A percentile compares a stretch with the other conserved stretches of the same genome.
phyloP scores from a whole-genome alignment of 306 rosid genomes.

The Crataegus laevigata region DNA sequence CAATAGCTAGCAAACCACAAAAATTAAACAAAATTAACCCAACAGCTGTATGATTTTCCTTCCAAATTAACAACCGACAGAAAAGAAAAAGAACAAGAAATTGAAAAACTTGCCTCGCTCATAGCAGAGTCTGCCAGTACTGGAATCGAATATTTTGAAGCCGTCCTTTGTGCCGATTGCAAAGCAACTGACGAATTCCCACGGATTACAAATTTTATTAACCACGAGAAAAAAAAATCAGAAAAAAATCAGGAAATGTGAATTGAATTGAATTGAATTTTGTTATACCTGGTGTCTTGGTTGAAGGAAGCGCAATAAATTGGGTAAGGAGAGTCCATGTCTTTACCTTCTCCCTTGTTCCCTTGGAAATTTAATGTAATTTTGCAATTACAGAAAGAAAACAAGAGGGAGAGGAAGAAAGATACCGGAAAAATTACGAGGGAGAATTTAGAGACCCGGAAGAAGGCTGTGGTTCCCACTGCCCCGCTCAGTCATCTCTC shows the following conservation, averaged over 20 bases:
- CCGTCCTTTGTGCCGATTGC: conserved; percentile 80
- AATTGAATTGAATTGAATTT: too few species aligned
- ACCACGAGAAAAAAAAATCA: background rate
- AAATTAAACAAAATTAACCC: background rate
- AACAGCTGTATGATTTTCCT: too few species aligned
- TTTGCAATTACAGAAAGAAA: too few species aligned
- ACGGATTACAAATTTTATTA: background rate
- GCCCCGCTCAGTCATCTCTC: too few species aligned
- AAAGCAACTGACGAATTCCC: conserved; percentile 52
- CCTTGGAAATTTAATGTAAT: too few species aligned
- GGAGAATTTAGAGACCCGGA: too few species aligned
- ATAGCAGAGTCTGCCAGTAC: conserved; percentile 68
- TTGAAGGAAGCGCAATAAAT: conserved; percentile 87
- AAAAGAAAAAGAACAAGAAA: too few species aligned
- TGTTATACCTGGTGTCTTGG: conserved; percentile 63
- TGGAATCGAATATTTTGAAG: conserved; percentile 68
- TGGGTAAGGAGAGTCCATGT: conserved; percentile 50
- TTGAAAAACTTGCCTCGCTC: conserved; percentile 40
- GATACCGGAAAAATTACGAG: too few species aligned
- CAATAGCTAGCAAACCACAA: conserved; percentile 36
- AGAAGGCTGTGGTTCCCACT: too few species aligned
- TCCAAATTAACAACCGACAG: too few species aligned
- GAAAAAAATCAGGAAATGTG: background rate
- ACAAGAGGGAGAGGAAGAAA: too few species aligned
- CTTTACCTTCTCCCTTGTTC: background rate